Percentiles rank a stretch among this genome's conserved stretches.
Evolutionary conservation across 83 land plant species (phyloP).

Genomic region (Thuja plicata): DNA sequence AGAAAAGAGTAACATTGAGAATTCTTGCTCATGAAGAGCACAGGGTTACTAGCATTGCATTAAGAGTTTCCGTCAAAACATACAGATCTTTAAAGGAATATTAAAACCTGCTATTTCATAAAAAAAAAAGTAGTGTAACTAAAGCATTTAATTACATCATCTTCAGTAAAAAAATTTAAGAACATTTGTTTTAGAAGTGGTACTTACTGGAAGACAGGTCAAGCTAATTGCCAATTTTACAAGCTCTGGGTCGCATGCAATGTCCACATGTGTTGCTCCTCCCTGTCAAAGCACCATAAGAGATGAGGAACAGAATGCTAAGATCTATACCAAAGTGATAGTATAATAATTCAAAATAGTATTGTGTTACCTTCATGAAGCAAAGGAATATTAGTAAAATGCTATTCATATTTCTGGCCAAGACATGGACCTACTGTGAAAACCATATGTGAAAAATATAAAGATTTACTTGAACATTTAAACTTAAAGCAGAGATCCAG

Average conservation of each 20-base stretch:
- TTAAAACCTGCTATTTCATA: neutral
- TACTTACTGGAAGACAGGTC: conserved; percentile 80
- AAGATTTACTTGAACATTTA: neutral
- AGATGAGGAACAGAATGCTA: neutral
- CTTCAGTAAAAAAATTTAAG: neutral
- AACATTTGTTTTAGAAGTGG: neutral
- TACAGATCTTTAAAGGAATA: neutral
- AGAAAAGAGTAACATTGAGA: neutral
- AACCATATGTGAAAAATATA: neutral
- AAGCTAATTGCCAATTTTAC: conserved; percentile 76
- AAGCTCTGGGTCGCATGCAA: conserved; percentile 87
- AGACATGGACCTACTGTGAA: neutral
- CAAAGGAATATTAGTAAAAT: neutral
- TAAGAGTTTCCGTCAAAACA: neutral
- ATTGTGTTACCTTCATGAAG: neutral
- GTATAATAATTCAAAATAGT: neutral
- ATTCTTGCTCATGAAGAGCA: neutral
- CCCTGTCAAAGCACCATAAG: conserved; percentile 50
- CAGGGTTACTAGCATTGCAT: neutral
- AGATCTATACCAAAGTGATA: neutral
- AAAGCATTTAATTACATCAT: neutral
- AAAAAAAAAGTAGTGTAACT: neutral
- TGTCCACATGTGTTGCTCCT: conserved; percentile 97
- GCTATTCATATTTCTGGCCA: neutral
- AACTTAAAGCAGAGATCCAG: neutral